These are phyloP conservation scores for Phytophthora meadii DNA, from an alignment of 352 stramenopile species.

Conservation along the genomic window DNA sequence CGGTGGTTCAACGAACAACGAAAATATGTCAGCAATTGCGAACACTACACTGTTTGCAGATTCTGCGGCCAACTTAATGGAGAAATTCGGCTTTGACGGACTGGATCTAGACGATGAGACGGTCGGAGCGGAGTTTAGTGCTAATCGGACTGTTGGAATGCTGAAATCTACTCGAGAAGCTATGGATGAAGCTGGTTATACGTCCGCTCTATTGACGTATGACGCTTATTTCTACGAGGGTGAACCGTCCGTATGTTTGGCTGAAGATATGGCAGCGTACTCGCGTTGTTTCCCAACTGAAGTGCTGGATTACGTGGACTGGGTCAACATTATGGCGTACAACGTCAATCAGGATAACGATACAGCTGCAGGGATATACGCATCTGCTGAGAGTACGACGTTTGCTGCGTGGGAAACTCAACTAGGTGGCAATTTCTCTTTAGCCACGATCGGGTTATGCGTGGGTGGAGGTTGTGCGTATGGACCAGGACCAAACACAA, in stretches of 20 bases:
- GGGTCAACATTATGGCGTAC: conserved; percentile 89
- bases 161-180: conserved; percentile 57
- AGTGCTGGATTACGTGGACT: conserved; percentile 67
- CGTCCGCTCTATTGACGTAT: conserved; percentile 65
- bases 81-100: conserved; percentile 75
- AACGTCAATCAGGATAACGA: conserved; percentile 63
- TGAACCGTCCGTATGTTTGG: conserved; percentile 63
- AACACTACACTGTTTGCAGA: conserved; percentile 57
- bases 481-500: conserved; percentile 63
- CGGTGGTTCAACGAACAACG: conserved; percentile 78
- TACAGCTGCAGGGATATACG: conserved; percentile 58
- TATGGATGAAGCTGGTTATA: conserved; percentile 38
- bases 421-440: conserved; percentile 52
- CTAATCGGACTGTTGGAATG: conserved; percentile 49
- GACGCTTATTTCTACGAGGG: conserved; percentile 77
- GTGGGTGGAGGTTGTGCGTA: conserved; percentile 60
- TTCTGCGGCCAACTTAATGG: conserved; percentile 54
- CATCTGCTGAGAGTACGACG: conserved; percentile 54
- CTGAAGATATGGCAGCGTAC: conserved; percentile 44
- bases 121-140: conserved; percentile 63
- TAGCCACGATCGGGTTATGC: conserved; percentile 69
- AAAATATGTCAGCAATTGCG: conserved; percentile 54
- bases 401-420: conserved; percentile 62
- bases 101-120: conserved; percentile 83
- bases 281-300: conserved; percentile 65